Base-by-base conservation (phyloP, 768 basidiomycete genomes). In the Podaxis sp. region DNA sequence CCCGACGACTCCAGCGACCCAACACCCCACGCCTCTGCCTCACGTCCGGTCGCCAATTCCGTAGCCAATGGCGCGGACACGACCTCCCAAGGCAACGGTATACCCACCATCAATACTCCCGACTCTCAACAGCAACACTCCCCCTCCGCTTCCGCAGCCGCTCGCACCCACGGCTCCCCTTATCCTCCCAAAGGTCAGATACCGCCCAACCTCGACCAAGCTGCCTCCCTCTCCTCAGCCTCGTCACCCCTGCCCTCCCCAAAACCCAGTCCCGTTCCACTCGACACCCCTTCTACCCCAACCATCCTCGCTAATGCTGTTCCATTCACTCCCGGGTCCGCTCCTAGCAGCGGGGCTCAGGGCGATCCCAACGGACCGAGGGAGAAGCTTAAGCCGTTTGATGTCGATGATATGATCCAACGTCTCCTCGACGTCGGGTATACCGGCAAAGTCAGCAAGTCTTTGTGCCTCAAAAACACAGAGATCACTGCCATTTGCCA, bases 341-440 rank as follows among this genome's bases (percentile, higher is more conserved):
- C 75, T 55, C 71, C 73, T 38, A 78, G 74, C 64, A 78, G 72
- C 65, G 72, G 74, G 40, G 72, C 73, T 22, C 76, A 71, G 80
- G 33, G 78, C 51, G 81, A 81, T 51, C 73, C 78, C 19, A 65
- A 75, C 17, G 76, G 76, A 58, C 70, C 77, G 66, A 88, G 85
- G 74, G 85, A 84, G 59, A 88, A 82, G 75, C 77, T 80, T 63
- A 87, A 83, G 71, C 86, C 85, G 51, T 81, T 98, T 68, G 97
- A 99, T 75, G 87, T 98, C 61, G 96, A 98, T 76, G 96, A 98
- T 75, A 97, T 98, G 92, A 98, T 99, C 71, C 89, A 91, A 71
- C 88, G 96, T 55, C 84, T 99, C 51, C 81, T 99, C 66, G 96
- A 98, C 68, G 94, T 97, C 6, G 97, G 96, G 3, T 99, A 98